Evolutionary conservation across 2,329 filamentous ascomycete genomes (phyloP), one percentile per base, ranked within the genome.

Genomic region (Lithohypha guttulata): DNA sequence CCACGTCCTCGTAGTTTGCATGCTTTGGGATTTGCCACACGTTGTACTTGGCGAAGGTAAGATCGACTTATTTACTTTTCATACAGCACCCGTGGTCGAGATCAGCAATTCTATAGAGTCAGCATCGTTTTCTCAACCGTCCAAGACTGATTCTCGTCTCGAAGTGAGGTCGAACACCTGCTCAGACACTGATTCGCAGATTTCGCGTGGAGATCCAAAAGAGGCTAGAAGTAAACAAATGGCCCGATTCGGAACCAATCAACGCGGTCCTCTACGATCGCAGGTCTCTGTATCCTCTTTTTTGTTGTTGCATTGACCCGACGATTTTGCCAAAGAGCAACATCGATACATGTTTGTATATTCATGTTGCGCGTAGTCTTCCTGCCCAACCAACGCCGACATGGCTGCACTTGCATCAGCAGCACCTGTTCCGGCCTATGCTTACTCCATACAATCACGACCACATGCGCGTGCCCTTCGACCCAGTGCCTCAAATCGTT

Each of bases 381-480:
- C 26, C n/a, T 28, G 26, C 9, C 9, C 15, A 13, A 39, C 17
- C 29, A 15, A 14, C 22, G 21, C 13, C 26, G 17, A 25, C 6
- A 42, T 42, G 39, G 39, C 39, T 23, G 32, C 31, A 7, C 14
- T 42, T 29, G 39, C 42, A 14, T 44, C 42, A 4, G 39, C 42
- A 33, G 22, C 42, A 19, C 42, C 42, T 20, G 19, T 44, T n/a
- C 33, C 42, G 4, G 19, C 34, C 21, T 31, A 39, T 30, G 23
- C 42, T 34, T 36, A 29, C 23, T 58, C 52, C 55, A 57, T 48
- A 55, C 59, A 52, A 51, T 56, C 46, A 51, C 59, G 34, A 50
- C 55, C 47, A 58, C 58, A 50, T 55, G 53, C 17, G 47, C 53
- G 34, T 55, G 56, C 43, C 53, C 55, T 47, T 55, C 56, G 42